Evolutionary conservation across 768 basidiomycete species (phyloP).

Genomic region (Lactarius hatsudake): DNA sequence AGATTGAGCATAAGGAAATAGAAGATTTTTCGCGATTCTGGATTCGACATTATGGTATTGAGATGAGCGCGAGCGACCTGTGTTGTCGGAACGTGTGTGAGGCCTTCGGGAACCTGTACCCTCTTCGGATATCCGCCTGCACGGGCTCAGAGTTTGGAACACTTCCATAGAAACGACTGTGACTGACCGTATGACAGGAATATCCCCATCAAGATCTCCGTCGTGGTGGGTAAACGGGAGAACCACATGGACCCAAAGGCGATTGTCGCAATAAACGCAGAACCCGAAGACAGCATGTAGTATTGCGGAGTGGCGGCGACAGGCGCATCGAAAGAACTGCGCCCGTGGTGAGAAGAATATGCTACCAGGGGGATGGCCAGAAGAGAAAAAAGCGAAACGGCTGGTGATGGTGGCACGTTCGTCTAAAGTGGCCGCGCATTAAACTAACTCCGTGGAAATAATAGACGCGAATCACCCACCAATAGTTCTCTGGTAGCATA

Average conservation of each 20-base stretch:
- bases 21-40: conserved; percentile 92
- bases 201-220: conserved; percentile 55
- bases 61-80: conserved; percentile 60
- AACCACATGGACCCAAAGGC: conserved; percentile 63
- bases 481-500: conserved; percentile 59
- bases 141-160: neutral
- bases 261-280: conserved; percentile 45
- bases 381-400: conserved; percentile 56
- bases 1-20: conserved; percentile 95
- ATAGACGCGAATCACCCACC: conserved; percentile 41
- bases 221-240: conserved; percentile 54
- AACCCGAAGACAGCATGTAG: conserved; percentile 58
- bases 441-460: neutral
- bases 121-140: conserved; percentile 24
- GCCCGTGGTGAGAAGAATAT: conserved; percentile 57
- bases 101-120: conserved; percentile 20
- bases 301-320: conserved; percentile 52
- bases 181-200: conserved; percentile 64
- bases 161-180: neutral
- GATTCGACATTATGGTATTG: conserved; percentile 87
- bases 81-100: conserved; percentile 31
- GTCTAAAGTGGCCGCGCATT: conserved; percentile 15
- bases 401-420: conserved; percentile 42
- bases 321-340: conserved; percentile 47
- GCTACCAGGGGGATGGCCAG: conserved; percentile 60